Evolutionary conservation across 2,329 filamentous ascomycete genomes (phyloP).

Genomic region (Talaromyces sp.): DNA sequence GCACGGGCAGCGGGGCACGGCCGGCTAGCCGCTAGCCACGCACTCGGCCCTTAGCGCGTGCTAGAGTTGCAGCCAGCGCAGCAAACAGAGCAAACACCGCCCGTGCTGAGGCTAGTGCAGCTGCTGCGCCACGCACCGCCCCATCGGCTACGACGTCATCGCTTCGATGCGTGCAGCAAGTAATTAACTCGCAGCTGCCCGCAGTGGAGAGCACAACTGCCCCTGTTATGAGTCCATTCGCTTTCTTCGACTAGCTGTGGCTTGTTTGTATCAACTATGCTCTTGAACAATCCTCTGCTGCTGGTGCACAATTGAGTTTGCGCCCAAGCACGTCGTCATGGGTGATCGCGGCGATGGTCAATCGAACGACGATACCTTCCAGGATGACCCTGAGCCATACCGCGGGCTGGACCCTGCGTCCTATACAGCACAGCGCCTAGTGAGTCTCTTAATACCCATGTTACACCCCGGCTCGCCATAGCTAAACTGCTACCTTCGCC

Average conservation of each 20-base stretch:
- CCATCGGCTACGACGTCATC: constrained; percentile 27
- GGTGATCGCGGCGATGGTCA: constrained; percentile 5
- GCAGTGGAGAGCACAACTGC: background rate
- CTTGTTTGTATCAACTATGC: background rate
- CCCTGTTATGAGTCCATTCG: background rate
- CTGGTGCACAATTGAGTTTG: background rate
- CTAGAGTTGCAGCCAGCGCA: background rate
- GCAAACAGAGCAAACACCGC: constrained; percentile 23
- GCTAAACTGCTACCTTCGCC: constrained; percentile 9
- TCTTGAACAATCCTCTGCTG: background rate
- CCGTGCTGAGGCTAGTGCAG: constrained; percentile 3
- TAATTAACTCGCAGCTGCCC: background rate
- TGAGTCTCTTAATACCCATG: constrained; percentile 25
- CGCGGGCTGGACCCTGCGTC: constrained; percentile 43
- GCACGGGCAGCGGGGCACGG: background rate
- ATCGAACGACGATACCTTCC: constrained; percentile 8
- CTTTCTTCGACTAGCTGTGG: background rate
- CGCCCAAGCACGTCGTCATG: constrained; percentile 6
- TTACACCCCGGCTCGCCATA: background rate
- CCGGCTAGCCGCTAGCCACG: background rate
- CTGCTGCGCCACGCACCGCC: constrained; percentile 2
- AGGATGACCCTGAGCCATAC: constrained; percentile 16
- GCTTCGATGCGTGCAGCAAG: background rate
- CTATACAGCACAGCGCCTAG: constrained; percentile 52
- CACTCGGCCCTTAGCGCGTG: background rate